These are phyloP conservation scores for Cucurbita maxima DNA, from an alignment of 306 rosid species.

Conservation along the genomic window DNA sequence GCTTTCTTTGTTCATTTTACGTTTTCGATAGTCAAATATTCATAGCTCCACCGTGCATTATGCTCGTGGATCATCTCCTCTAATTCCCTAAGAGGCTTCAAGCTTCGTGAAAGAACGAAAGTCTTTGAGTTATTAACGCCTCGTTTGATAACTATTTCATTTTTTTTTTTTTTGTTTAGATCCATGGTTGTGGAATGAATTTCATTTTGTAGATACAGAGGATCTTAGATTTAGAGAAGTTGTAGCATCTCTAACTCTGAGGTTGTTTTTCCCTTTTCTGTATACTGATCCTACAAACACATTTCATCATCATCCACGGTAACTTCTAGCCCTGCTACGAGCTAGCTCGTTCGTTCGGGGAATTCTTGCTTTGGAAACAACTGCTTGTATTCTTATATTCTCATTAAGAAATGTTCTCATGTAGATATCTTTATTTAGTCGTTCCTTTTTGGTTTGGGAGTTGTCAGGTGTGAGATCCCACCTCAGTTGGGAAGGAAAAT, in stretches of 20 bases:
- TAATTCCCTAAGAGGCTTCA: background rate
- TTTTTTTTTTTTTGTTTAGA: too few relatives aligned
- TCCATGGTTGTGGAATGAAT: background rate
- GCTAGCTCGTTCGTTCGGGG: background rate
- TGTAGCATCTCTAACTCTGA: background rate
- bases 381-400: background rate
- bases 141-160: background rate
- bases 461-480: background rate
- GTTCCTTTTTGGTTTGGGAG: background rate
- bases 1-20: background rate
- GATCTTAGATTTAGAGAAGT: background rate
- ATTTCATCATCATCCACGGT: background rate
- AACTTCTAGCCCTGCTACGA: background rate
- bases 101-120: background rate
- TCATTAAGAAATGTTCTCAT: background rate
- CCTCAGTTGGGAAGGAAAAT: too few relatives aligned
- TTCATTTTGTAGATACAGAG: background rate
- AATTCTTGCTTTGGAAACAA: background rate
- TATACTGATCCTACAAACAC: background rate
- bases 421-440: background rate
- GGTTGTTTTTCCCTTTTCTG: background rate
- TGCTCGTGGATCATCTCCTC: background rate
- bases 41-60: background rate
- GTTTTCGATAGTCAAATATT: background rate
- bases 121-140: background rate